Evolutionary conservation across 345 rosid genomes (phyloP), one percentile per base, ranked within the genome.

Genomic region (Euphorbia pulcherrima): DNA sequence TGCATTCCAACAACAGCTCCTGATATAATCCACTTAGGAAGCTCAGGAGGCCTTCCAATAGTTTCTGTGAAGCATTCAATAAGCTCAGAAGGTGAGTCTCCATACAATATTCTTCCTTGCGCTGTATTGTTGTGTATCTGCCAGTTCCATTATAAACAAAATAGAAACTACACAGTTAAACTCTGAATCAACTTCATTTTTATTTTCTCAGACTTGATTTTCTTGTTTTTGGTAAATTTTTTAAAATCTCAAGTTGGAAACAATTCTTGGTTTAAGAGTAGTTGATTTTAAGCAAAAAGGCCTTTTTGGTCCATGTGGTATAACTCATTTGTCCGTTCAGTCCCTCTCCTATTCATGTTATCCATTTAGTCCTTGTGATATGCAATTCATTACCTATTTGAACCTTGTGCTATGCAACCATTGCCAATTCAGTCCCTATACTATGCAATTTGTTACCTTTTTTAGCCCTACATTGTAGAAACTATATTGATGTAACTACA

Each of bases 1-100:
- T 88, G 93, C 88, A 88, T 85, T 69, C 93, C 93, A 8, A 83
- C 85, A 12, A 88, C 87, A 28, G 93, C 90, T n/a, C 93, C 93
- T 20, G 93, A 84, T 69, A 85, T 72, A 27, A 88, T 81, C 93
- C 90, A 88, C 44, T 84, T 84, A n/a, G 93, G 93, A 50, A 88
- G 90, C 82, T 76, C 80, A 55, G 90, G 90, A 59, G 88, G 88
- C 80, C 88, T 82, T 63, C 93, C 93, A 14, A 85, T 83, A 18
- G 79, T 75, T 74, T 74, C 83, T 13, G 90, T 85, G 71, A 81
- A 82, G 74, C 56, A 55, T 75, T 84, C 86, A 68, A 88, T 78
- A 62, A 88, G 78, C 80, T 85, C 90, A 44, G 79, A 27, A 24
- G 90, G 93, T 53, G 90, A 79, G 75, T 82, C 73, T 33, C 92